phyloP scores from a whole-genome alignment of 1,284 basidiomycete species.

The Irpex sp. region DNA sequence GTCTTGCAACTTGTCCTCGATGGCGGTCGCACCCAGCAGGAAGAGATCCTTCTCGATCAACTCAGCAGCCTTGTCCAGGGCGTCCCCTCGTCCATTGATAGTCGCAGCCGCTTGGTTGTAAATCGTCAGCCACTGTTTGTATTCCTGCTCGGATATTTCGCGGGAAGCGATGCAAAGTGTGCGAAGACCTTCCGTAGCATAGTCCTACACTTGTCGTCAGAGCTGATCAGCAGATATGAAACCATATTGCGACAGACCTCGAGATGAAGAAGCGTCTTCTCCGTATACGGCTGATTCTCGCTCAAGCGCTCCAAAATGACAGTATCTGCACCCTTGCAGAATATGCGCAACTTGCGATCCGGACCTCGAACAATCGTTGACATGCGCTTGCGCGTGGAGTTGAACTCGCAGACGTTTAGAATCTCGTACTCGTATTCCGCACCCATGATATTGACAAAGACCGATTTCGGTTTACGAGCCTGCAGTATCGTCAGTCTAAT shows the following conservation, averaged over 20 bases:
- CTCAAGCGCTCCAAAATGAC: constrained; percentile 89
- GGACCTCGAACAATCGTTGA: constrained; percentile 89
- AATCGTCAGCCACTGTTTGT: constrained; percentile 83
- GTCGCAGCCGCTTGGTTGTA: constrained; percentile 92
- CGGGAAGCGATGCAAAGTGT: constrained; percentile 96
- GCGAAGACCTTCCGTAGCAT: constrained; percentile 94
- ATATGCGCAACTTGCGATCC: constrained; percentile 91
- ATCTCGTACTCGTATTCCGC: constrained; percentile 82
- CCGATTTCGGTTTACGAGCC: constrained; percentile 94
- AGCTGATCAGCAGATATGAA: constrained; percentile 5
- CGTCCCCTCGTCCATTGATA: constrained; percentile 90
- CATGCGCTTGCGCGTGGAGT: constrained; percentile 97
- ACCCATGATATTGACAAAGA: constrained; percentile 83
- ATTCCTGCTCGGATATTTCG: constrained; percentile 89
- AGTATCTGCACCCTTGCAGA: constrained; percentile 97
- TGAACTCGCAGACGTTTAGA: constrained; percentile 98
- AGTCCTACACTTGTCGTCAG: constrained; percentile 57
- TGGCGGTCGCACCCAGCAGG: constrained; percentile 93
- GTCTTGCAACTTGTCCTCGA: constrained; percentile 98
- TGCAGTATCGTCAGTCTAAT: constrained; percentile 28
- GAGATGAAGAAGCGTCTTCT: constrained; percentile 86
- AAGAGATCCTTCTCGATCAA: constrained; percentile 94
- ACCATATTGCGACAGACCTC: constrained; percentile 53
- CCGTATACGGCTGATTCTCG: constrained; percentile 81
- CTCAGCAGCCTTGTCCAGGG: constrained; percentile 92